Evolutionary conservation across 1,139 yeast genomes (phyloP).

Genomic region (Blastobotrys buckinghamii): DNA sequence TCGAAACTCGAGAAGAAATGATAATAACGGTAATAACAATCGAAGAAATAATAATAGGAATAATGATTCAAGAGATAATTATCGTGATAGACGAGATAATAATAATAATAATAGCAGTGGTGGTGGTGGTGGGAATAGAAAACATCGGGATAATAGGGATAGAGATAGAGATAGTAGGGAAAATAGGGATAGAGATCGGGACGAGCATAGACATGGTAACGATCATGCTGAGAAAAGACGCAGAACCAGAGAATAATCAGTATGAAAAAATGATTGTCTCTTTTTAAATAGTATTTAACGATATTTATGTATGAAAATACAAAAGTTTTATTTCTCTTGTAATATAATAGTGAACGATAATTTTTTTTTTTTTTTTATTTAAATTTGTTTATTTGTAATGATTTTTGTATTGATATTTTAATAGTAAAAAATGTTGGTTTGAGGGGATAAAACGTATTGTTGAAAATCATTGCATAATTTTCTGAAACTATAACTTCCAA

Average conservation of each 20-base stretch:
- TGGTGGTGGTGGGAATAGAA: not conserved
- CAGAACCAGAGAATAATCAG: no score
- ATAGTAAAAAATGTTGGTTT: no score
- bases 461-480: no score
- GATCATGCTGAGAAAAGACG: conserved; percentile 20
- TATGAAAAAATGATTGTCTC: conserved; percentile 10
- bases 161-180: not conserved
- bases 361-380: no score
- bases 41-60: conserved; percentile 2
- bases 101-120: not conserved
- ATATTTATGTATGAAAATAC: no score
- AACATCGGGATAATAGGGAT: not conserved
- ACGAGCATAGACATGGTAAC: conserved; percentile 13
- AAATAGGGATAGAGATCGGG: conserved; percentile 15
- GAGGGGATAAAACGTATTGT: no score
- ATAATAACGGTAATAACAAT: not conserved
- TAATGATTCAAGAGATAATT: conserved; percentile 3
- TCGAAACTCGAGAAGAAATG: not conserved
- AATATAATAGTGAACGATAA: no score
- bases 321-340: no score
- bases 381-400: no score
- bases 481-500: no score
- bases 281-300: no score
- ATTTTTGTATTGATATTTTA: no score
- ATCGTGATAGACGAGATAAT: conserved; percentile 1